phyloP scores from a whole-genome alignment of 768 basidiomycete genomes.

The Termitomyces eurrhizus region DNA sequence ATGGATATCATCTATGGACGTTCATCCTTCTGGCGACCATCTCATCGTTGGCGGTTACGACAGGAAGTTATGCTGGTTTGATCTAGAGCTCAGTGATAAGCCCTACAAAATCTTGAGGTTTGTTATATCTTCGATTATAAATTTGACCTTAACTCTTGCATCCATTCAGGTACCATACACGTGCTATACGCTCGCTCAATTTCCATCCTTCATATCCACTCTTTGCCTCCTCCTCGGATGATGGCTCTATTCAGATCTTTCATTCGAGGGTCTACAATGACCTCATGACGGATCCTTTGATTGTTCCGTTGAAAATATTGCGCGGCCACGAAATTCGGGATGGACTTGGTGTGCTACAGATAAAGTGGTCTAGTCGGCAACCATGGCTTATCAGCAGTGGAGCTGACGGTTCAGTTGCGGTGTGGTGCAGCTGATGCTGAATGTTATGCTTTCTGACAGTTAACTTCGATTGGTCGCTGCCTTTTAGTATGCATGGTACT shows the following conservation, averaged over 20 bases:
- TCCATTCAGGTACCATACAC: slow-evolving; percentile 76
- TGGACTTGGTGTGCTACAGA: slow-evolving; percentile 86
- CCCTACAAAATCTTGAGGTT: slow-evolving; percentile 96
- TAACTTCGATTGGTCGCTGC: neutral
- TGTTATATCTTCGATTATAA: slow-evolving; percentile 19
- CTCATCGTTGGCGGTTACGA: slow-evolving; percentile 97
- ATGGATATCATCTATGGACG: slow-evolving; percentile 97
- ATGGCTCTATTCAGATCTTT: slow-evolving; percentile 96
- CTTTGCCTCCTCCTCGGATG: slow-evolving; percentile 95
- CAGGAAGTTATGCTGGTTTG: slow-evolving; percentile 98
- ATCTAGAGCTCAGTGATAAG: slow-evolving; percentile 92
- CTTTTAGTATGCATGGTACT: slow-evolving; percentile 1
- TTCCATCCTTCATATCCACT: slow-evolving; percentile 96
- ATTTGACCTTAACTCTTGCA: slow-evolving; percentile 8
- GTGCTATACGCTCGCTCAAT: slow-evolving; percentile 87
- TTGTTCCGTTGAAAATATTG: slow-evolving; percentile 95
- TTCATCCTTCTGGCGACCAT: slow-evolving; percentile 95
- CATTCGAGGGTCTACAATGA: slow-evolving; percentile 94
- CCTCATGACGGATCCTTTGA: slow-evolving; percentile 94
- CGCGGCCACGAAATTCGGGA: slow-evolving; percentile 85
- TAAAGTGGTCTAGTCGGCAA: slow-evolving; percentile 84
- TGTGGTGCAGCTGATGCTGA: slow-evolving; percentile 75
- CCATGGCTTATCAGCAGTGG: slow-evolving; percentile 94
- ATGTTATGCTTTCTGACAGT: slow-evolving; percentile 9
- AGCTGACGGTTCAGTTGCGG: slow-evolving; percentile 81